These are phyloP conservation scores for Aspergillus brunneoviolaceus DNA, from an alignment of 2,329 filamentous ascomycete species.

Conservation along the genomic window DNA sequence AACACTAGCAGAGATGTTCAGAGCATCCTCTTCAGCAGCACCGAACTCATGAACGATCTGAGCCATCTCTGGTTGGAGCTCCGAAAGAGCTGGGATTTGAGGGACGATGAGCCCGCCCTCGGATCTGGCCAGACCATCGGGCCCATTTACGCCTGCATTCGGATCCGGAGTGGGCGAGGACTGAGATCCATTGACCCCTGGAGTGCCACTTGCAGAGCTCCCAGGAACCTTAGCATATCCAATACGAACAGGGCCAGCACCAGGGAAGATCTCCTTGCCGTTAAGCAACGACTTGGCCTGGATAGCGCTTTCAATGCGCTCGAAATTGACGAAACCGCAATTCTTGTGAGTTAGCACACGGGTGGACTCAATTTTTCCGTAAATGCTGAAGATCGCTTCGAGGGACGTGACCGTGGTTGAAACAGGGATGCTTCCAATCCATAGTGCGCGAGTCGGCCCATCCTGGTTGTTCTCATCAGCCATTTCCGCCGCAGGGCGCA, in stretches of 20 bases:
- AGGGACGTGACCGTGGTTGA: constrained; percentile 95
- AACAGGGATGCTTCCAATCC: constrained; percentile 95
- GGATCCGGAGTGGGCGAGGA: constrained; percentile 90
- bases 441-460: constrained; percentile 86
- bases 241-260: constrained; percentile 89
- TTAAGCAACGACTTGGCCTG: constrained; percentile 85
- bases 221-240: constrained; percentile 97
- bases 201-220: constrained; percentile 73
- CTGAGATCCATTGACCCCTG: constrained; percentile 82
- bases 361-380: constrained; percentile 85
- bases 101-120: constrained; percentile 38
- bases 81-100: constrained; percentile 69
- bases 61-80: constrained; percentile 79
- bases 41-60: constrained; percentile 87
- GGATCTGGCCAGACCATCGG: constrained; percentile 31
- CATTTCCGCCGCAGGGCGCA: constrained; percentile 63
- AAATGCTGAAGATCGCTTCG: constrained; percentile 92
- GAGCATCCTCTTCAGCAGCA: constrained; percentile 73
- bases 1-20: constrained; percentile 70
- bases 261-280: constrained; percentile 97
- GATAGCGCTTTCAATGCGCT: constrained; percentile 84
- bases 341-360: constrained; percentile 97
- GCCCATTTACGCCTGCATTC: constrained; percentile 49
- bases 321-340: constrained; percentile 98
- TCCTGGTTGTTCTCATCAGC: constrained; percentile 79